These are phyloP conservation scores for Lachnellula hyalina DNA, from an alignment of 2,329 filamentous ascomycete genomes.

Conservation along the genomic window DNA sequence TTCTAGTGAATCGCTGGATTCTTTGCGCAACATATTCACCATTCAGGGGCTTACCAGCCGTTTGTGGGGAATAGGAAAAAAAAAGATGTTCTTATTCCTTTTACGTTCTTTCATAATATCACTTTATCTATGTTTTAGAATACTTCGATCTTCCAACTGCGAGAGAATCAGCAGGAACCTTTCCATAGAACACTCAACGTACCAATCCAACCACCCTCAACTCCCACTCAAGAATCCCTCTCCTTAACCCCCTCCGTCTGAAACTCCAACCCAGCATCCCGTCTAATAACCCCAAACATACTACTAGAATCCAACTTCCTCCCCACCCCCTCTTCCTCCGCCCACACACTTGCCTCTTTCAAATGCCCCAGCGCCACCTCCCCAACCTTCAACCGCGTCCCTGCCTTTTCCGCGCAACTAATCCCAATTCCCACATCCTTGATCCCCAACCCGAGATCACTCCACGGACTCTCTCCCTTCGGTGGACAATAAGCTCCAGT, in stretches of 20 bases:
- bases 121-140: too few relatives aligned
- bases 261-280: slow-evolving; percentile 40
- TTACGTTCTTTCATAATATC: too few relatives aligned
- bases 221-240: slow-evolving; percentile 3
- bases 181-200: too few relatives aligned
- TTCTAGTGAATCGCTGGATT: too few relatives aligned
- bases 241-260: slow-evolving; percentile 34
- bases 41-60: too few relatives aligned
- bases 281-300: slow-evolving; percentile 44
- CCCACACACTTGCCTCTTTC: slow-evolving; percentile 36
- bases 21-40: too few relatives aligned
- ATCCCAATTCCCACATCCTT: slow-evolving; percentile 49
- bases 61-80: too few relatives aligned
- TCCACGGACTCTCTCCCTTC: slow-evolving; percentile 36
- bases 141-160: too few relatives aligned
- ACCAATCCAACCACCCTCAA: too few relatives aligned
- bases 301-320: slow-evolving; percentile 44
- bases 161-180: too few relatives aligned
- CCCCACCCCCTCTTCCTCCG: slow-evolving; percentile 27
- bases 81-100: too few relatives aligned
- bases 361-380: slow-evolving; percentile 41
- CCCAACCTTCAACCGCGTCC: slow-evolving; percentile 36
- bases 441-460: slow-evolving; percentile 44
- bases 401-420: slow-evolving; percentile 36
- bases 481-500: slow-evolving; percentile 34